Conservation (phyloP, 2,329 filamentous ascomycete species). For the Sporothrix globosa region DNA sequence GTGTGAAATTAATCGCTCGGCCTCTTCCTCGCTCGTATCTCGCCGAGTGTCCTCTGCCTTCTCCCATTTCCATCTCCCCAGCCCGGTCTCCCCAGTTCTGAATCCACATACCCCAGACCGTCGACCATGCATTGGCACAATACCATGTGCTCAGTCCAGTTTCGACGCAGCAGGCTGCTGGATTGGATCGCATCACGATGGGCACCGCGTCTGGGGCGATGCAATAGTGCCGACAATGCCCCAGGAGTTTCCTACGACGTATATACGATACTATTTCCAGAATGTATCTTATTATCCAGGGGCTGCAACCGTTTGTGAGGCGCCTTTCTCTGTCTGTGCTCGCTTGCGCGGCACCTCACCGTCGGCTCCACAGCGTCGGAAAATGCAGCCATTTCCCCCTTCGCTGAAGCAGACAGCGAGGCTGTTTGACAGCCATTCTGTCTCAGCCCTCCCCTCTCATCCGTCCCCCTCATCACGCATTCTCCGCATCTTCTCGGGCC, state of each 20-base stretch:
- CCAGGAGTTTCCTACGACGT: no score
- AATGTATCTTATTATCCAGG: not conserved
- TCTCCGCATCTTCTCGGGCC: constrained; percentile 18
- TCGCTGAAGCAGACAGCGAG: constrained; percentile 9
- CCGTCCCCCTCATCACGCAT: not conserved
- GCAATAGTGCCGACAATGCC: no score
- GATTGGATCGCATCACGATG: constrained; percentile 2
- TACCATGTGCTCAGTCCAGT: not conserved
- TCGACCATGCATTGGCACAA: not conserved
- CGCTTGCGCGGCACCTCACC: constrained; percentile 19
- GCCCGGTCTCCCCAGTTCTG: not conserved
- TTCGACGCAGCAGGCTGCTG: not conserved
- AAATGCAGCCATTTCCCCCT: not conserved
- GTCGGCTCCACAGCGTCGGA: not conserved
- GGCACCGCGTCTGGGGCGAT: not conserved
- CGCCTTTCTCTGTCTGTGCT: not conserved
- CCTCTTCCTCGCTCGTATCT: not conserved
- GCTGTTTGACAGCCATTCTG: not conserved
- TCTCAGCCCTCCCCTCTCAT: not conserved
- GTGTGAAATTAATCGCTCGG: not conserved
- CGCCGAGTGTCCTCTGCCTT: not conserved
- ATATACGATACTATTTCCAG: not conserved
- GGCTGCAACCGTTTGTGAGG: not conserved
- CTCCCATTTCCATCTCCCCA: no score
- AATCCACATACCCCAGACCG: not conserved